A percentile compares a stretch with the other conserved stretches of the same genome.
Evolutionary conservation across 2,329 filamentous ascomycete species (phyloP).

Genomic region (Neurospora sp.): DNA sequence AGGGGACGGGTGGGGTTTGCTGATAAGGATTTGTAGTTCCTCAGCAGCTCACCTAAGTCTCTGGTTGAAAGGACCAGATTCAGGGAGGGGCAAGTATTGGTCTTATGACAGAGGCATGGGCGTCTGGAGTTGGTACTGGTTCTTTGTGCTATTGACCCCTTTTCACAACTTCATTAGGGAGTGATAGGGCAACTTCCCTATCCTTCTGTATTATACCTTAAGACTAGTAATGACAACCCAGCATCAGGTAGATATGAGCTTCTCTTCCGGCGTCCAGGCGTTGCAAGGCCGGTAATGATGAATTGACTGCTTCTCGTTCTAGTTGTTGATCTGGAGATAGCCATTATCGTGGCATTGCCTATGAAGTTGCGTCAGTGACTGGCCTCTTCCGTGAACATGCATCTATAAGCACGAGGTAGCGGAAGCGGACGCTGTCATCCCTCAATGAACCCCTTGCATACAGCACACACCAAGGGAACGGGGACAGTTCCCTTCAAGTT

Average conservation of each 20-base stretch:
- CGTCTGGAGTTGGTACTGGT: not conserved
- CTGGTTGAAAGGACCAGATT: not conserved
- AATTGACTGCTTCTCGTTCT: not conserved
- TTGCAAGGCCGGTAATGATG: not conserved
- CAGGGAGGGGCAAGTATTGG: not conserved
- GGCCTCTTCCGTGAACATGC: not conserved
- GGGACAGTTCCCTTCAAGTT: not conserved
- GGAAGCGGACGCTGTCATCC: not conserved
- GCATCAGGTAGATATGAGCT: not conserved
- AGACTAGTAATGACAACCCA: no score
- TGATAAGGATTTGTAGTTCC: conserved; percentile 27
- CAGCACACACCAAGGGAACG: not conserved
- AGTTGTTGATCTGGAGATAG: not conserved
- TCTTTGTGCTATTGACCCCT: not conserved
- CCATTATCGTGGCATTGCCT: not conserved
- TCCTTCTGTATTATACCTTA: no score
- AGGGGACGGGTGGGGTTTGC: conserved; percentile 36
- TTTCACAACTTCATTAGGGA: not conserved
- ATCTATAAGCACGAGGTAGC: not conserved
- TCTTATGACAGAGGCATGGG: not conserved
- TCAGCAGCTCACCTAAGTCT: not conserved
- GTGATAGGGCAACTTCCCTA: no score
- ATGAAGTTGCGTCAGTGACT: not conserved
- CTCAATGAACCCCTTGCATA: not conserved
- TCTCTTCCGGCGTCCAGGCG: not conserved